Percentiles rank a stretch among this genome's conserved stretches.
These are phyloP conservation scores for Setaria viridis DNA, from an alignment of 202 grass and related monocot species.

Conservation along the genomic window DNA sequence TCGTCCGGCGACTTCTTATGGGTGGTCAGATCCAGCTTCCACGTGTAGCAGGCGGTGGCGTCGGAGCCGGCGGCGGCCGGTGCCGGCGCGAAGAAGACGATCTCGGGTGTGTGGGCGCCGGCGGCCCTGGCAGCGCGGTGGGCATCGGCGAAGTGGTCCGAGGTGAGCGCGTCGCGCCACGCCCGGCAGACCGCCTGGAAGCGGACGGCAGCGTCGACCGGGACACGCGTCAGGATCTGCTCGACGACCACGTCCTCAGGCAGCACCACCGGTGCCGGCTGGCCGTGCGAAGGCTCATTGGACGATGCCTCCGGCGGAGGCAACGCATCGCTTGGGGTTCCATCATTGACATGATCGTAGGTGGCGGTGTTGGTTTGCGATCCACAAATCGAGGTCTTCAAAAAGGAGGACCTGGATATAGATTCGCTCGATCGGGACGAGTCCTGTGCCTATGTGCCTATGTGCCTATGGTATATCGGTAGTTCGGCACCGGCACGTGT, in stretches of 20 bases:
- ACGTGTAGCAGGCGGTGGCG: background rate
- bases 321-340: too few species aligned
- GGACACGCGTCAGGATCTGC: background rate
- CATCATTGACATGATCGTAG: too few species aligned
- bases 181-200: background rate
- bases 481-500: too few species aligned
- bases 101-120: background rate
- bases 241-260: background rate
- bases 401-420: too few species aligned
- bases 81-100: slow-evolving; percentile 7
- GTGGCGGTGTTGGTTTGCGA: too few species aligned
- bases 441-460: too few species aligned
- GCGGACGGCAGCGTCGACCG: background rate
- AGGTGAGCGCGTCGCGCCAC: background rate
- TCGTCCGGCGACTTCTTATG: too few species aligned
- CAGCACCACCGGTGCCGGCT: background rate
- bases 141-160: background rate
- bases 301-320: background rate
- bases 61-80: background rate
- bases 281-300: background rate
- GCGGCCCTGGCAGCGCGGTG: background rate
- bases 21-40: background rate
- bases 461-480: too few species aligned
- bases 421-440: too few species aligned
- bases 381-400: too few species aligned